Base-by-base conservation (phyloP, 2,329 filamentous ascomycete species). In the Clonostachys solani region DNA sequence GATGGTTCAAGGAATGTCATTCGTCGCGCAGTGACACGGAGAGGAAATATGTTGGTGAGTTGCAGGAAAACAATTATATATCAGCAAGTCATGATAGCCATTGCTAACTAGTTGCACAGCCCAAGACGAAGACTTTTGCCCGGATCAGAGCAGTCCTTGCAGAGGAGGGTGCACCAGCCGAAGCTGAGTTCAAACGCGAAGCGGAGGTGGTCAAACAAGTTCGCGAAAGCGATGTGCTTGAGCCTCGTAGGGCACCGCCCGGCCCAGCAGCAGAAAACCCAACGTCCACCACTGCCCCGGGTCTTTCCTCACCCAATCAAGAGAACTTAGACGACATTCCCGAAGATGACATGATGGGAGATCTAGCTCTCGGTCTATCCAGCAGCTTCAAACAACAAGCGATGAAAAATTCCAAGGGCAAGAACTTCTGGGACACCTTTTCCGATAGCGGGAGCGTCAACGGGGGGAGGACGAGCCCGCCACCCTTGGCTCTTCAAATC, bases 201-300 rank as follows among this genome's bases (percentile, higher is more conserved):
- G 91, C 92, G 36, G 92, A 97, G 66, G 94, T 97, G 6, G 90
- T 99, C 52, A 88, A 90, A 44, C 94, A 96, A 66, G 92, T 97
- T 29, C 87, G 91, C 40, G 94, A 97, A 64, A 92, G 86, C 56
- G 92, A 96, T 58, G 78, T 85, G 6, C 44, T 43, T 52, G 78
- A 81, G 48, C 71, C 64, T 49, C 63, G 63, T 15, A 23, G 47
- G 33, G 29, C 43, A 12, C 23, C 42, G 12, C 40, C 56, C 59
- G 71, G 47, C 51, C 62, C 42, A 54, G 67, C 47, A 48, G 7
- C 36, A 38, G 36, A 38, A 18, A 38, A 58, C 54, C 16, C 42
- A 41, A 64, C 67, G 12, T 61, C 75, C 43, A 72, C 78, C 56
- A 55, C 68, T 1, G 72, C 71, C 18, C 85, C 83, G 4, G 76